Evolutionary conservation across 768 basidiomycete species (phyloP), one percentile per base, ranked within the genome.

Genomic region (Pleurotus giganteus): DNA sequence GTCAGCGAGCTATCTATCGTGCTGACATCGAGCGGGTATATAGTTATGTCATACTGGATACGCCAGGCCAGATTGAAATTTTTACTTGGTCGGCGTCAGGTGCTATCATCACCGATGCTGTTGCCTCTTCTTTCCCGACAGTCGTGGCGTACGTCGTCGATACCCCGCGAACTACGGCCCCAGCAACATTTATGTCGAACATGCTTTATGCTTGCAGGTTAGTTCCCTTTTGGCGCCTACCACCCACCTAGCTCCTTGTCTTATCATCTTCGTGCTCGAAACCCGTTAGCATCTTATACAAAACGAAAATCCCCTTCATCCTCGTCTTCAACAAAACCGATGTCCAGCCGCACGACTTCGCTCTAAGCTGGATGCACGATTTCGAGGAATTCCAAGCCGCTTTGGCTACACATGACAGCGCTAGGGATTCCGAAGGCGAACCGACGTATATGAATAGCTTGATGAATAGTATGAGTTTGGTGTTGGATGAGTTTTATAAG

Each of bases 31-130:
- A n/a, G n/a, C n/a, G n/a, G n/a, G n/a, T n/a, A n/a, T n/a, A 37
- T 64, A 98, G 96, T 63, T 89, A 98, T 74, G 83, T 99, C 57
- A 86, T 99, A 43, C 76, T 99, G 44, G 97, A 99, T 64, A 99
- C 97, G 0, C 97, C 97, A 4, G 97, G 97, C 3, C 97, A 99
- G 71, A 99, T 99, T 64, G 97, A 99, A 72, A 99, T 98, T 60
- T 99, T 99, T 67, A 99, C 97, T 47, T 99, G 97, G 97, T 98
- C 95, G 0, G 97, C 97, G 1, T 98, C 95, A 43, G 97, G 97
- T 4, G 88, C 96, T 9, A 99, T 99, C 65, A 98, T 99, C 63
- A 99, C 97, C 37, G 95, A 98, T 66, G 92, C 97, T 15, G 79
- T 99, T 37, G 97, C 97, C 0, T 91, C 92, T 2, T 84, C 94